phyloP scores from a whole-genome alignment of 202 grass and related monocot genomes.

The Panicum hallii region DNA sequence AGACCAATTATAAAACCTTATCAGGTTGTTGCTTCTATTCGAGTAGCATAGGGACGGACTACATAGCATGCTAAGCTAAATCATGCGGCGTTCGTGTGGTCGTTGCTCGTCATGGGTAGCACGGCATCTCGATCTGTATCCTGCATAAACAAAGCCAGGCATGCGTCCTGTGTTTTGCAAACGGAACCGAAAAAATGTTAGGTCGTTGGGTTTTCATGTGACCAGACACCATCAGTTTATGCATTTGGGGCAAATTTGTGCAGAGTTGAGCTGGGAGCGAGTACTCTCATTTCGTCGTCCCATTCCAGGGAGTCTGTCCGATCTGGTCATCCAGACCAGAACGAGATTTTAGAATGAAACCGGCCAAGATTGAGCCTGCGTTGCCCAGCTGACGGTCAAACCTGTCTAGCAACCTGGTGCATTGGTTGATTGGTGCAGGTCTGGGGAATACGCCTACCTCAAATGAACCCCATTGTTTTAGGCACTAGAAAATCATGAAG shows the following conservation, averaged over 20 bases:
- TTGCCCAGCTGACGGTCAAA: conserved; percentile 31
- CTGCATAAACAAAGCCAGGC: not conserved
- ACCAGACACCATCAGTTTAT: not conserved
- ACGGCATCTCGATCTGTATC: not conserved
- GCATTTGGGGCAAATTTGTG: not conserved
- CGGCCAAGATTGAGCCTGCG: not conserved
- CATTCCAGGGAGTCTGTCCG: not conserved
- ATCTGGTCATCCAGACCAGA: not conserved
- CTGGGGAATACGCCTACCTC: conserved; percentile 27
- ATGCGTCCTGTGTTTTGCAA: not conserved
- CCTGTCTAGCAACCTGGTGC: not conserved
- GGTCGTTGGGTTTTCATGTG: not conserved
- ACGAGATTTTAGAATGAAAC: not conserved
- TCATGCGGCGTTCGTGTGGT: not conserved
- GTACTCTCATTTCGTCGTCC: not conserved
- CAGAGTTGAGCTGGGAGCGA: not conserved
- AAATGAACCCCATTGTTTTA: conserved; percentile 9
- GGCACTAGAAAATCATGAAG: not conserved
- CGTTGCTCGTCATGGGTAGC: not conserved
- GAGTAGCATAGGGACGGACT: not conserved
- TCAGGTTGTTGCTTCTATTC: not conserved
- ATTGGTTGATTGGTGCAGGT: not conserved
- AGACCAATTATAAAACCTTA: conserved; percentile 15
- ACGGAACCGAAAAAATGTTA: not conserved
- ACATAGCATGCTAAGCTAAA: not conserved